phyloP scores from a whole-genome alignment of 2,329 filamentous ascomycete genomes.

The Aspergillus ruber region DNA sequence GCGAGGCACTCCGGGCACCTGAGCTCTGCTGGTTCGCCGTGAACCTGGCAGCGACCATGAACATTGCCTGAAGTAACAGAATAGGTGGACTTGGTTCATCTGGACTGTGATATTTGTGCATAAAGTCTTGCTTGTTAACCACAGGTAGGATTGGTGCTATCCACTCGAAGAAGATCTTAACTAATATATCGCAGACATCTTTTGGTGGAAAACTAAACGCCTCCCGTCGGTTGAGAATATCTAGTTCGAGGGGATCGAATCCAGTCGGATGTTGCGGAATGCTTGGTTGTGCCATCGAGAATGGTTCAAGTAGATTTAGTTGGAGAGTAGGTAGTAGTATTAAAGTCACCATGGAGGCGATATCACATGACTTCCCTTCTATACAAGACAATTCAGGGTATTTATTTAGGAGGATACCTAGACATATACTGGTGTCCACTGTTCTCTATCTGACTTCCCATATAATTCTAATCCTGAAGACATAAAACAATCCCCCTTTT shows the following conservation, averaged over 20 bases:
- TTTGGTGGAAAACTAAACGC: conserved; percentile 6
- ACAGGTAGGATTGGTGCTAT: conserved; percentile 9
- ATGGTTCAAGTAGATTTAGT: too few relatives aligned
- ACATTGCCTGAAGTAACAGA: conserved; percentile 8
- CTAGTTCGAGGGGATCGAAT: conserved; percentile 8
- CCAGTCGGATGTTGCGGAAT: conserved; percentile 1
- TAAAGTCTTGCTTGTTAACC: conserved; percentile 6
- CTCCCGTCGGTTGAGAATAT: conserved; percentile 7
- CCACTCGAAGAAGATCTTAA: conserved; percentile 9
- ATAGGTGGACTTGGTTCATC: conserved; percentile 3
- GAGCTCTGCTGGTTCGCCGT: neutral
- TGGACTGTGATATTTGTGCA: conserved; percentile 4
- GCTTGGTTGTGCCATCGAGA: too few relatives aligned
- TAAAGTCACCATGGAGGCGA: too few relatives aligned
- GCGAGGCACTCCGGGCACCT: neutral
- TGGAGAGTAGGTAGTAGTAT: too few relatives aligned
- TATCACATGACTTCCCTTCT: too few relatives aligned
- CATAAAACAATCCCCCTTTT: too few relatives aligned
- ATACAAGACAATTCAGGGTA: too few relatives aligned
- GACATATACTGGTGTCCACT: too few relatives aligned
- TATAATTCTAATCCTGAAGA: too few relatives aligned
- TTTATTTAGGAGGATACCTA: too few relatives aligned
- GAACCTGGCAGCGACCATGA: conserved; percentile 9
- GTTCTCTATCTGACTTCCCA: too few relatives aligned
- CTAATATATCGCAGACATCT: conserved; percentile 3